Evolutionary conservation across 2,329 filamentous ascomycete species (phyloP).

Genomic region (Exophiala xenobiotica): DNA sequence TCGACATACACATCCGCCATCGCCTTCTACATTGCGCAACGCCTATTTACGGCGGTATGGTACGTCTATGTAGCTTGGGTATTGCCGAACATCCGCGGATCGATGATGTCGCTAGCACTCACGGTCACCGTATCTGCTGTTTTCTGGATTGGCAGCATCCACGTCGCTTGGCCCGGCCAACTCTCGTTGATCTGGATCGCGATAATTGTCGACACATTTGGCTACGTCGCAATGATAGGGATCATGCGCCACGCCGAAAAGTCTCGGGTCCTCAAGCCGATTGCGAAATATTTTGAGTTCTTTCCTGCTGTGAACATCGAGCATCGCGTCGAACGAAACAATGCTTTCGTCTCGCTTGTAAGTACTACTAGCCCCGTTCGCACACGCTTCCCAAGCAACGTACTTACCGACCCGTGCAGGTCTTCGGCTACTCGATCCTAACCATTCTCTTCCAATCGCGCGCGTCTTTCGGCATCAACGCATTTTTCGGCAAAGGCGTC

Average conservation of each 20-base stretch:
- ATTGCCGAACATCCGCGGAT: constrained; percentile 58
- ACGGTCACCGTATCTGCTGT: constrained; percentile 49
- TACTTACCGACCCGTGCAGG: too few relatives aligned
- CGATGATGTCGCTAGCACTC: constrained; percentile 53
- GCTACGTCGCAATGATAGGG: constrained; percentile 42
- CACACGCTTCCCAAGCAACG: too few relatives aligned
- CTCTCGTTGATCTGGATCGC: constrained; percentile 59
- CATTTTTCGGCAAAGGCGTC: constrained; percentile 62
- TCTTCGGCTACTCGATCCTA: constrained; percentile 65
- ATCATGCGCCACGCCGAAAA: constrained; percentile 31
- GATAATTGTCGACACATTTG: constrained; percentile 55
- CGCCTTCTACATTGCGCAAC: constrained; percentile 60
- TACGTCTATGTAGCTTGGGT: constrained; percentile 1
- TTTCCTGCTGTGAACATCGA: constrained; percentile 65
- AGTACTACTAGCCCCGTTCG: too few relatives aligned
- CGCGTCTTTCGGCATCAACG: constrained; percentile 24
- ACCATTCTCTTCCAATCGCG: constrained; percentile 42
- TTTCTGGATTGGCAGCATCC: constrained; percentile 62
- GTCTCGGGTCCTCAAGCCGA: neutral
- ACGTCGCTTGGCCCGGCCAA: constrained; percentile 55
- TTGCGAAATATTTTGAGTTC: constrained; percentile 52
- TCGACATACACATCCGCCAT: constrained; percentile 60
- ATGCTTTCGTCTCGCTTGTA: constrained; percentile 62
- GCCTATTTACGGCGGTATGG: constrained; percentile 55
- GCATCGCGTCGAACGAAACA: constrained; percentile 63